Evolutionary conservation across 73 alveolate genomes (phyloP).

Genomic region (Paramecium sexaurelia): DNA sequence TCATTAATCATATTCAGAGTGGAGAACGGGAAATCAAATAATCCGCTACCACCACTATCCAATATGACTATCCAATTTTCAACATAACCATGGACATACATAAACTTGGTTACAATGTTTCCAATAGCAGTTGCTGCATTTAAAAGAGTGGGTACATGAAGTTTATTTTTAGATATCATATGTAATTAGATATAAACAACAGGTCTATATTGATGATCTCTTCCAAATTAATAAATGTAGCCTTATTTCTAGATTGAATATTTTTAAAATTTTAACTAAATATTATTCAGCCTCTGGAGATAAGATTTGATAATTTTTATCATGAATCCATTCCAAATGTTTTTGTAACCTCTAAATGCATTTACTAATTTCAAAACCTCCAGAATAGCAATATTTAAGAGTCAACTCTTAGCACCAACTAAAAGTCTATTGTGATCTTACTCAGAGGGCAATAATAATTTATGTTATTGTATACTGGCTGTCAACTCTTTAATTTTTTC

Average conservation of each 20-base stretch:
- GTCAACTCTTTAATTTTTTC: conserved; percentile 23
- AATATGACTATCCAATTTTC: conserved; percentile 66
- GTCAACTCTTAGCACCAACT: conserved; percentile 67
- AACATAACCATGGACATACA: conserved; percentile 55
- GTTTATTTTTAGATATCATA: not conserved
- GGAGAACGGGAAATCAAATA: conserved; percentile 57
- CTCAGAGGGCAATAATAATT: conserved; percentile 56
- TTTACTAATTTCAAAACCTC: conserved; percentile 63
- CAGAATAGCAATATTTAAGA: conserved; percentile 66
- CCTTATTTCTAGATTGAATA: conserved; percentile 52
- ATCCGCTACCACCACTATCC: conserved; percentile 63
- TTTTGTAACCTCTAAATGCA: conserved; percentile 54
- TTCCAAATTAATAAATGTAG: conserved; percentile 58
- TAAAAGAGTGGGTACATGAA: conserved; percentile 31
- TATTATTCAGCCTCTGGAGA: conserved; percentile 53
- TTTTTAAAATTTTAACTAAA: conserved; percentile 26
- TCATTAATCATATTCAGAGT: conserved; percentile 58
- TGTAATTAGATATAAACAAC: conserved; percentile 23
- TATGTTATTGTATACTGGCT: conserved; percentile 25
- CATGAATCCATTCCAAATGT: conserved; percentile 65
- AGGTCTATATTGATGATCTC: conserved; percentile 65
- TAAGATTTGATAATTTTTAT: conserved; percentile 39
- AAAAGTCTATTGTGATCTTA: not conserved
- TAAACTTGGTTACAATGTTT: not conserved
- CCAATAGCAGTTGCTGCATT: conserved; percentile 42